Percentiles rank a stretch among this genome's conserved stretches.
Evolutionary conservation across 2,329 filamentous ascomycete species (phyloP).

Genomic region (Penicillium expansum): DNA sequence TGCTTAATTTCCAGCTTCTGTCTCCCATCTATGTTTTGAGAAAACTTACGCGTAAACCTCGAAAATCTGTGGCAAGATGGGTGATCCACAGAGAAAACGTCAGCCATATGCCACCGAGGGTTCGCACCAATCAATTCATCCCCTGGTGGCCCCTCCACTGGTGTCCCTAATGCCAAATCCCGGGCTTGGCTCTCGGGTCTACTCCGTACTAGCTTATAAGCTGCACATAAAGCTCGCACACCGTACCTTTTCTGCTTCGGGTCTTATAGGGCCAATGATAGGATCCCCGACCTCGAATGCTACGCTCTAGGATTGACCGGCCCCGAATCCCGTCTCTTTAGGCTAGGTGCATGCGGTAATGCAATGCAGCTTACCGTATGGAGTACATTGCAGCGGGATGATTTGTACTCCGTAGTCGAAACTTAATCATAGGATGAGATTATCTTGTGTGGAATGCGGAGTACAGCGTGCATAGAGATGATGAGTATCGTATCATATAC

Average conservation of each 20-base stretch:
- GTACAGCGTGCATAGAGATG: background rate
- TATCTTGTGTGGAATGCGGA: background rate
- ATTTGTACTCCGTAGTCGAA: constrained; percentile 13
- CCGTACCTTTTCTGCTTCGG: background rate
- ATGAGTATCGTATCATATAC: background rate
- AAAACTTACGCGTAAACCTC: background rate
- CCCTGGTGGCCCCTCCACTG: background rate
- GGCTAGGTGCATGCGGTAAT: constrained; percentile 22
- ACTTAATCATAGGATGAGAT: constrained; percentile 3
- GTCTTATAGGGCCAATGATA: constrained; percentile 10
- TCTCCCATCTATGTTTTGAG: background rate
- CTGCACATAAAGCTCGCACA: background rate
- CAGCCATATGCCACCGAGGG: background rate
- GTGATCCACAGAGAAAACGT: background rate
- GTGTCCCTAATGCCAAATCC: constrained; percentile 5
- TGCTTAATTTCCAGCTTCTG: background rate
- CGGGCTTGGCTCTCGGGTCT: constrained; percentile 4
- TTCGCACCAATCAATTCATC: background rate
- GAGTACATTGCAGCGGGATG: constrained; percentile 16
- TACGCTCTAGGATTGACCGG: background rate
- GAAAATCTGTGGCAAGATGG: background rate
- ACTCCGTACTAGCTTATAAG: background rate
- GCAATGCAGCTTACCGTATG: constrained; percentile 25
- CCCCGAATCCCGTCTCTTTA: constrained; percentile 11
- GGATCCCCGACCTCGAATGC: background rate